These are phyloP conservation scores for Raphanus hybrid DNA, from an alignment of 441 rosid genomes.

Conservation along the genomic window DNA sequence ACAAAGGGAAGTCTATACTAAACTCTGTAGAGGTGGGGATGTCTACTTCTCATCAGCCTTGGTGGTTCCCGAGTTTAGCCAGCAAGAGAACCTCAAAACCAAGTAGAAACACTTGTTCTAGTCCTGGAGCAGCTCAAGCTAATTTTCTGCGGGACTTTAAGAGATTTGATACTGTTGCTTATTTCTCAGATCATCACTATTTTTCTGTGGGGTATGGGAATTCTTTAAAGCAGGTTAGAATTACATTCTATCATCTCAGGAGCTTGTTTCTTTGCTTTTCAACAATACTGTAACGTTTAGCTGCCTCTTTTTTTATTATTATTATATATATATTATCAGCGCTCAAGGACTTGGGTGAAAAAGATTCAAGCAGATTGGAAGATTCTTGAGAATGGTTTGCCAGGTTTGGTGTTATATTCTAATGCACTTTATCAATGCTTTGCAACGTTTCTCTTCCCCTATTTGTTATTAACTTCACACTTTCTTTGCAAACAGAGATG, in stretches of 20 bases:
- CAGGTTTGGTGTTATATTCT: slow-evolving; percentile 53
- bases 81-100: slow-evolving; percentile 15
- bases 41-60: slow-evolving; percentile 13
- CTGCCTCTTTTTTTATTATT: not conserved
- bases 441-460: not conserved
- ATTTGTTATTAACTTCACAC: not conserved
- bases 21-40: slow-evolving; percentile 4
- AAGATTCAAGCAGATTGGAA: slow-evolving; percentile 90
- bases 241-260: not conserved
- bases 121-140: slow-evolving; percentile 39
- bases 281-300: not conserved
- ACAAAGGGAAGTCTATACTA: not conserved
- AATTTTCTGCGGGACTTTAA: slow-evolving; percentile 57
- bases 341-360: slow-evolving; percentile 74
- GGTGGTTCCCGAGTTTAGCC: slow-evolving; percentile 1
- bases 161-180: slow-evolving; percentile 73
- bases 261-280: not conserved
- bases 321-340: slow-evolving; percentile 4
- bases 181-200: slow-evolving; percentile 76
- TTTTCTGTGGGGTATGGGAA: slow-evolving; percentile 30
- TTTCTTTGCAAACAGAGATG: slow-evolving; percentile 54
- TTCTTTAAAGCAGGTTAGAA: slow-evolving; percentile 59
- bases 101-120: slow-evolving; percentile 24
- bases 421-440: slow-evolving; percentile 4
- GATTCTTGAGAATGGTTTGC: slow-evolving; percentile 87